These are phyloP conservation scores for Hyaloscypha hepaticicola DNA, from an alignment of 495 filamentous ascomycete species.

Conservation along the genomic window DNA sequence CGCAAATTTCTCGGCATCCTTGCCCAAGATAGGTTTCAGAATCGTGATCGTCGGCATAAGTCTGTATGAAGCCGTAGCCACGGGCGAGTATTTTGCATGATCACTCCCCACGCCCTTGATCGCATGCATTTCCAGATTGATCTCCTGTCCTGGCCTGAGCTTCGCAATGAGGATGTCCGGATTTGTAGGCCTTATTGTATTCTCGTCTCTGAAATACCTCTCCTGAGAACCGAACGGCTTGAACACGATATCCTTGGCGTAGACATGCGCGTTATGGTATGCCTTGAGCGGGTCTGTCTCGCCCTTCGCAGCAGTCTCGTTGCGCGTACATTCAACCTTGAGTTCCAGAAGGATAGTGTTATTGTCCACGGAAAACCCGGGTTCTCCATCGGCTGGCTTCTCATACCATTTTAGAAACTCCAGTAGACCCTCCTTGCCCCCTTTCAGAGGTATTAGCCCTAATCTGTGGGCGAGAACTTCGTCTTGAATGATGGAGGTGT, in stretches of 20 bases:
- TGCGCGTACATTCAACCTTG: slow-evolving; percentile 72
- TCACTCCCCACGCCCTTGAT: slow-evolving; percentile 92
- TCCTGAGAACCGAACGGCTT: slow-evolving; percentile 70
- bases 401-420: slow-evolving; percentile 74
- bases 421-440: slow-evolving; percentile 68
- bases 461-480: slow-evolving; percentile 89
- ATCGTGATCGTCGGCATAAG: slow-evolving; percentile 87
- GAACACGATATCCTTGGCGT: slow-evolving; percentile 79
- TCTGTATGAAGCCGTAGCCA: slow-evolving; percentile 90
- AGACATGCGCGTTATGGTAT: slow-evolving; percentile 83
- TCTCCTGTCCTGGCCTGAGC: slow-evolving; percentile 83
- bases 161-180: slow-evolving; percentile 95
- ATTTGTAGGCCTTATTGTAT: slow-evolving; percentile 71
- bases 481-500: slow-evolving; percentile 96
- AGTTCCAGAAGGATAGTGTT: slow-evolving; percentile 78
- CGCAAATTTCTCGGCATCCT: slow-evolving; percentile 84
- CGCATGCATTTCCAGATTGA: slow-evolving; percentile 81
- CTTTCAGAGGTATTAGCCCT: slow-evolving; percentile 86
- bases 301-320: slow-evolving; percentile 61
- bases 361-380: slow-evolving; percentile 58
- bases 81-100: slow-evolving; percentile 97
- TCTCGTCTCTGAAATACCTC: slow-evolving; percentile 62
- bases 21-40: slow-evolving; percentile 73
- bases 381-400: slow-evolving; percentile 54
- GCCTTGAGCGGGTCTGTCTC: slow-evolving; percentile 79